Conservation (phyloP, 1,284 basidiomycete genomes). For the Sanghuangporus sanghuang region DNA sequence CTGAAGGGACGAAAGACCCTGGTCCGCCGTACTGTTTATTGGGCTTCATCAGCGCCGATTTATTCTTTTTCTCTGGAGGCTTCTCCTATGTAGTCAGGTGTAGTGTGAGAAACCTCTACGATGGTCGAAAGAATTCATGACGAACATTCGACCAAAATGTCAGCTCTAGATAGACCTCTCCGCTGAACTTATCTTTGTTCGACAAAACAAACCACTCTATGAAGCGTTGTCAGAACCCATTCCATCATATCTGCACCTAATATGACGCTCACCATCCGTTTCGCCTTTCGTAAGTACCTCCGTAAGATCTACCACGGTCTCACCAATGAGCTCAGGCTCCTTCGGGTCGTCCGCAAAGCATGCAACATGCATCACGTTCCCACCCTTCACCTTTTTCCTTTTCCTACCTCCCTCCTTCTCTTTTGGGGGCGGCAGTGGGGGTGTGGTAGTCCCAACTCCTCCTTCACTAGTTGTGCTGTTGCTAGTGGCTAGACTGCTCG, state of each 20-base stretch:
- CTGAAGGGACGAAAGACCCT: slow-evolving; percentile 63
- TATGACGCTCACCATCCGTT: slow-evolving; percentile 75
- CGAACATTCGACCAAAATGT: slow-evolving; percentile 95
- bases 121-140: slow-evolving; percentile 21
- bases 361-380: slow-evolving; percentile 73
- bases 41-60: slow-evolving; percentile 43
- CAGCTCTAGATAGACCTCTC: slow-evolving; percentile 90
- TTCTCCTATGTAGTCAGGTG: slow-evolving; percentile 47
- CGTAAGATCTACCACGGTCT: slow-evolving; percentile 81
- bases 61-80: slow-evolving; percentile 61
- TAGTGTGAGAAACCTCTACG: slow-evolving; percentile 3
- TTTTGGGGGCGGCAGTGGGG: slow-evolving; percentile 52
- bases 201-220: slow-evolving; percentile 91
- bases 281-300: slow-evolving; percentile 93
- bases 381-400: slow-evolving; percentile 64
- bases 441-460: slow-evolving; percentile 31
- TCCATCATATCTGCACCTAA: not conserved
- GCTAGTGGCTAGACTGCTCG: not conserved
- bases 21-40: slow-evolving; percentile 70
- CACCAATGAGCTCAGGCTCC: slow-evolving; percentile 95
- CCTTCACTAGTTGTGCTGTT: slow-evolving; percentile 23
- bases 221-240: not conserved
- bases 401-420: slow-evolving; percentile 41
- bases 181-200: slow-evolving; percentile 89
- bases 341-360: slow-evolving; percentile 95